A percentile compares a stretch with the other conserved stretches of the same genome.
Evolutionary conservation across 176 grass and related monocot species (phyloP).

Genomic region (Aegilops longissima): DNA sequence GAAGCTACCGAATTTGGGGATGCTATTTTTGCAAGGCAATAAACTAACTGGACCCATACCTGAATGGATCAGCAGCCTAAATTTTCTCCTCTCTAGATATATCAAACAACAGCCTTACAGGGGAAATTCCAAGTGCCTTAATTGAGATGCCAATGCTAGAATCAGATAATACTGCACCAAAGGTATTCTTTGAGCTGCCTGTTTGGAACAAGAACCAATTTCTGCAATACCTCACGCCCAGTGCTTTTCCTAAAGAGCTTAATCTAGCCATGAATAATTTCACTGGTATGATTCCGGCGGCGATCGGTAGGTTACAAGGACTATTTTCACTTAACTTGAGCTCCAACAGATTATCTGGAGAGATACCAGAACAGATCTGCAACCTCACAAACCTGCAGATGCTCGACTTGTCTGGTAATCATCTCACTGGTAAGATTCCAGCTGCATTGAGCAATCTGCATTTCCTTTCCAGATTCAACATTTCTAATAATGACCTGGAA

Average conservation of each 20-base stretch:
- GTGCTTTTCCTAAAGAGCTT: not conserved
- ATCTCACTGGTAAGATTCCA: constrained; percentile 39
- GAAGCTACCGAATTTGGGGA: constrained; percentile 23
- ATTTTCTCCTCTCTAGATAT: constrained; percentile 25
- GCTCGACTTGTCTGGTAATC: constrained; percentile 38
- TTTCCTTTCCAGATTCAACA: constrained; percentile 44
- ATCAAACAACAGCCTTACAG: constrained; percentile 36
- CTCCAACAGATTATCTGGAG: constrained; percentile 31
- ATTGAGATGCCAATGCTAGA: constrained; percentile 30
- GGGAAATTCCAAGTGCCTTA: constrained; percentile 28
- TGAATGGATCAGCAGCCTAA: constrained; percentile 25
- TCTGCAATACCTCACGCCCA: not conserved
- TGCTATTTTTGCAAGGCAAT: constrained; percentile 19
- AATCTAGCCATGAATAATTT: constrained; percentile 19
- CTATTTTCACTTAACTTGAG: constrained; percentile 31
- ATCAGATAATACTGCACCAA: constrained; percentile 1
- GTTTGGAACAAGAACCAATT: not conserved
- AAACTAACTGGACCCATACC: constrained; percentile 34
- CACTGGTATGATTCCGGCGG: constrained; percentile 17
- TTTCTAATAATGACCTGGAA: constrained; percentile 45
- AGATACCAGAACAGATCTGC: constrained; percentile 18
- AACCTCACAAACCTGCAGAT: constrained; percentile 34
- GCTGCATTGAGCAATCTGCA: constrained; percentile 13
- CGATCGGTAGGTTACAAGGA: constrained; percentile 31
- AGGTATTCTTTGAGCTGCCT: not conserved